A percentile compares a stretch with the other conserved stretches of the same genome.
Conservation (phyloP, 1,139 yeast species). For the Casaregolazyma lundiana region DNA sequence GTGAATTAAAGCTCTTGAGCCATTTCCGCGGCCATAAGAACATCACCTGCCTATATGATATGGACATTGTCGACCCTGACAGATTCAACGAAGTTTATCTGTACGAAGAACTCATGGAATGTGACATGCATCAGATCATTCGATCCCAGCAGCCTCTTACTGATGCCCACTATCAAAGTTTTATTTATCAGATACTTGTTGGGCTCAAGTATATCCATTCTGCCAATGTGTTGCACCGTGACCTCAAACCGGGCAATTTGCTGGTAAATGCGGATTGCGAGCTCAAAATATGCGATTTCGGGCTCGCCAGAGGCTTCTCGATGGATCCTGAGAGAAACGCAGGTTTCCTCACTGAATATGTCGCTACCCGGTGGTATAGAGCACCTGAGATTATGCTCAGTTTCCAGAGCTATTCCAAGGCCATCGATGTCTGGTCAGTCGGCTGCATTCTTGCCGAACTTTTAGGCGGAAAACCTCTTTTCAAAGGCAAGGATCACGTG, state of each 20-base stretch:
- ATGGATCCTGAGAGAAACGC: slow-evolving; percentile 80
- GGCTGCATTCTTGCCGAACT: slow-evolving; percentile 95
- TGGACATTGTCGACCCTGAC: slow-evolving; percentile 83
- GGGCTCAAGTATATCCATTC: slow-evolving; percentile 93
- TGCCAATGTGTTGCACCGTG: slow-evolving; percentile 93
- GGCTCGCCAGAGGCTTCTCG: slow-evolving; percentile 92
- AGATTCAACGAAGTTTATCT: slow-evolving; percentile 86
- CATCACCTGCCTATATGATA: slow-evolving; percentile 87
- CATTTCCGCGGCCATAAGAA: slow-evolving; percentile 83
- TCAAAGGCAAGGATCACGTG: slow-evolving; percentile 92
- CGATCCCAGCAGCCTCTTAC: slow-evolving; percentile 91
- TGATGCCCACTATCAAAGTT: slow-evolving; percentile 91
- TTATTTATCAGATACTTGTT: slow-evolving; percentile 85
- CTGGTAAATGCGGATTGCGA: slow-evolving; percentile 96
- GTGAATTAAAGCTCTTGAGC: slow-evolving; percentile 81
- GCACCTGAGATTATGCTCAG: slow-evolving; percentile 97
- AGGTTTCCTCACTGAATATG: slow-evolving; percentile 92
- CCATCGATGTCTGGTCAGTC: slow-evolving; percentile 95
- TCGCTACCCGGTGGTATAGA: slow-evolving; percentile 96
- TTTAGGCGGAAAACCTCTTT: slow-evolving; percentile 85
- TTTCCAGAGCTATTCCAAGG: slow-evolving; percentile 88
- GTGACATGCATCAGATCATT: slow-evolving; percentile 96
- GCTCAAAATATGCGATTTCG: slow-evolving; percentile 93
- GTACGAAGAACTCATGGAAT: slow-evolving; percentile 95
- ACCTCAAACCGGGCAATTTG: slow-evolving; percentile 88